Conservation (phyloP, 2,329 filamentous ascomycete species). For the Aspergillus sergii region DNA sequence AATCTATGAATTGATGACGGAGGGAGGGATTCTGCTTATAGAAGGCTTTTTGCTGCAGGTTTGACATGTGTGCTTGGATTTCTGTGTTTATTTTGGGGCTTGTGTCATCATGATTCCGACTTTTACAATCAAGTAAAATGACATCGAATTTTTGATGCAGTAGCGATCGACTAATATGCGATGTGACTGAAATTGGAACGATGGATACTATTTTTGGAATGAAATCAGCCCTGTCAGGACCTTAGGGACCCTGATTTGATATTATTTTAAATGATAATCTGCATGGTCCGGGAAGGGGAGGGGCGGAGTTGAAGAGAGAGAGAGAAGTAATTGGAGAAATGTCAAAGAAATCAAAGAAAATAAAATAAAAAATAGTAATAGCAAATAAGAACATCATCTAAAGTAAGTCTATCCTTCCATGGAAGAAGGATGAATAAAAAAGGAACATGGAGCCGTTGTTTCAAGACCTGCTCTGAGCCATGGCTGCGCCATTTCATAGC, state of each 20-base stretch:
- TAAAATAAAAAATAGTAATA: background rate
- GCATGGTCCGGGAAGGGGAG: background rate
- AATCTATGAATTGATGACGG: background rate
- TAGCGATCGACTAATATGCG: background rate
- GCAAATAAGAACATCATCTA: background rate
- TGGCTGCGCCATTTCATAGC: conserved; percentile 28
- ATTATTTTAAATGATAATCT: conserved; percentile 1
- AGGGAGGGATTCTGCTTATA: background rate
- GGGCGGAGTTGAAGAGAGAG: background rate
- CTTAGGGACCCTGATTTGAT: background rate
- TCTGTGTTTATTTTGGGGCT: background rate
- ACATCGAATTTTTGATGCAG: background rate
- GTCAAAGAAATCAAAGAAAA: too few relatives aligned
- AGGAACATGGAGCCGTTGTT: conserved; percentile 15
- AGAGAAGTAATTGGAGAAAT: background rate
- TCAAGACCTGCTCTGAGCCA: conserved; percentile 15
- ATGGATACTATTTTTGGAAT: conserved; percentile 3
- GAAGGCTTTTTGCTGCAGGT: background rate
- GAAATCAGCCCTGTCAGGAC: conserved; percentile 16
- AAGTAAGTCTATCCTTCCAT: background rate
- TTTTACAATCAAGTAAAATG: background rate
- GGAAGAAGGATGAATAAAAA: conserved; percentile 3
- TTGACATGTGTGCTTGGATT: conserved; percentile 1
- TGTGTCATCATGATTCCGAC: background rate
- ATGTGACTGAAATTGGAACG: background rate